These are phyloP conservation scores for Tulasnella sp. DNA, from an alignment of 768 basidiomycete genomes.

Conservation along the genomic window DNA sequence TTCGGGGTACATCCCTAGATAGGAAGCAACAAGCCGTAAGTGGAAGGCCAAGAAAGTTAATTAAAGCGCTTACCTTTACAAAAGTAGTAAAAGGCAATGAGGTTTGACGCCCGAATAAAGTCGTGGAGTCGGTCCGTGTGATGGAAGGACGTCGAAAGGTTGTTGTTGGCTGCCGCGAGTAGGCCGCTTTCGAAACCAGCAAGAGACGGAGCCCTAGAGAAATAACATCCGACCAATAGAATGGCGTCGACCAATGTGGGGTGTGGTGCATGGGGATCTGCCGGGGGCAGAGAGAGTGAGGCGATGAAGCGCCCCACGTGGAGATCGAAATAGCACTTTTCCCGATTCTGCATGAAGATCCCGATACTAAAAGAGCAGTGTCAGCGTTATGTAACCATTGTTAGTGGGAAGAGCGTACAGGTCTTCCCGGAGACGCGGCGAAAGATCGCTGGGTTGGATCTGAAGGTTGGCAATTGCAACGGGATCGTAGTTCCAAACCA, in stretches of 20 bases:
- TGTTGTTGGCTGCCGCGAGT: background rate
- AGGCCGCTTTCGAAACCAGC: conserved; percentile 1
- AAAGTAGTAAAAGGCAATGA: conserved; percentile 24
- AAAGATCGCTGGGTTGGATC: conserved; percentile 12
- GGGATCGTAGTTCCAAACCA: conserved; percentile 14
- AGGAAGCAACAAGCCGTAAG: background rate
- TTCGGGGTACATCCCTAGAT: conserved; percentile 14
- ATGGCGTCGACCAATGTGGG: conserved; percentile 24
- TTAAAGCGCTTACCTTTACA: conserved; percentile 12
- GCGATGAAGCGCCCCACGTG: conserved; percentile 19
- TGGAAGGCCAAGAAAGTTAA: background rate
- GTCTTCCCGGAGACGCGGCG: conserved; percentile 8
- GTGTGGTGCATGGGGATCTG: conserved; percentile 14
- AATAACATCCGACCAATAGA: conserved; percentile 25
- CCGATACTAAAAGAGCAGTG: conserved; percentile 19
- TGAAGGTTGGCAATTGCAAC: background rate
- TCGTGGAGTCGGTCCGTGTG: conserved; percentile 24
- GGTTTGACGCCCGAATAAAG: conserved; percentile 18
- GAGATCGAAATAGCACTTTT: conserved; percentile 26
- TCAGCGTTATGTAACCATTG: background rate
- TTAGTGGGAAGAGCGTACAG: background rate
- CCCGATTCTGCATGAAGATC: conserved; percentile 19
- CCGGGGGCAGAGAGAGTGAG: conserved; percentile 5
- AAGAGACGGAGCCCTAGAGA: conserved; percentile 14
- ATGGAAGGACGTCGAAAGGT: conserved; percentile 1